Base-by-base conservation (phyloP, 2,329 filamentous ascomycete species). In the Ophiostoma ips region DNA sequence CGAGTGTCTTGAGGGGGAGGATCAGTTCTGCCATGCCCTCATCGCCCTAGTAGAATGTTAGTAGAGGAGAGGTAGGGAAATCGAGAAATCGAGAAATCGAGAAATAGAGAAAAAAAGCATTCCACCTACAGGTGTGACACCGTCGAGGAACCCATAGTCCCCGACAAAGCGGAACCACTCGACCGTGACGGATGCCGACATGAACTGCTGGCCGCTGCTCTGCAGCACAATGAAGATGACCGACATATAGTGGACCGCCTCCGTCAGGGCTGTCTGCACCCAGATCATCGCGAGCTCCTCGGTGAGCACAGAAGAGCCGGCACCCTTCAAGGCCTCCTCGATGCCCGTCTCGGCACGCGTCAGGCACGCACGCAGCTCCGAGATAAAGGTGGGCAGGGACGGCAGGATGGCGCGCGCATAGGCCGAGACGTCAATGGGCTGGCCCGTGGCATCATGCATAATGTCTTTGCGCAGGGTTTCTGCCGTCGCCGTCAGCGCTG, bases 101-200 rank as follows among this genome's bases (percentile, higher is more conserved):
- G 11, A 34, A 21, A n/a, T 28, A 5, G 24, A 44, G 34, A 7
- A 16, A 16, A 18, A 55, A 40, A 53, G 49, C 19, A 37, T 21
- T 38, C 19, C n/a, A 68, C 73, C 66, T 66, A 81, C 75, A 48
- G 70, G 67, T 52, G 71, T 66, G 45, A 89, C 70, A 10, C 71
- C 68, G 51, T 83, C 76, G 55, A 95, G 75, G 60, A 94, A 95
- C 47, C 66, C 68, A 59, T 77, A 81, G 13, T 76, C 70, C 38
- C 75, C 70, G 71, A 89, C 81, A 46, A 89, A 67, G n/a, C 73
- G 68, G 58, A 89, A 87, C 87, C 87, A 94, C 55, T 76, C 71
- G 36, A 77, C 68, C 16, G 88, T 71, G 7, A 80, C 64, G 13
- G 73, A 68, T 16, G 76, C 71, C 15, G 78, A 69, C 12, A 79